Percentiles rank a stretch among this genome's conserved stretches.
phyloP scores from a whole-genome alignment of 2,329 filamentous ascomycete species.

The Alternaria gansuensis region DNA sequence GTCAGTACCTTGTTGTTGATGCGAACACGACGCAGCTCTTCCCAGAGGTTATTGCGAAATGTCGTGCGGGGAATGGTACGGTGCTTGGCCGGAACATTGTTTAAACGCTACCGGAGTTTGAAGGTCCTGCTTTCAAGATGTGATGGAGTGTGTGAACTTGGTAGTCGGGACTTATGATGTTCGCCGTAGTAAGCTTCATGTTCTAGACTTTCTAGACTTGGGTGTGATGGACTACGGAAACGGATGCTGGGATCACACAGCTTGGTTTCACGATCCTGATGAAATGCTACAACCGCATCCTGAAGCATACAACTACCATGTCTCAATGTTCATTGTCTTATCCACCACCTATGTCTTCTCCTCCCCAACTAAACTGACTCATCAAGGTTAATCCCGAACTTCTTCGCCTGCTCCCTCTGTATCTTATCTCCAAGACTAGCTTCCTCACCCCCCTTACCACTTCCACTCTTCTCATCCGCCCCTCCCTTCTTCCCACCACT shows the following conservation, averaged over 20 bases:
- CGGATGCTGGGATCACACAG: neutral
- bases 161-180: neutral
- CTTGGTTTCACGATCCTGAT: neutral
- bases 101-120: constrained; percentile 14
- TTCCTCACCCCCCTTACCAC: neutral
- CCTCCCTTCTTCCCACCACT: neutral
- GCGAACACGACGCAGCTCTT: constrained; percentile 31
- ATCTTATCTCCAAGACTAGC: constrained; percentile 13
- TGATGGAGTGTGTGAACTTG: neutral
- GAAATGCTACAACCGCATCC: neutral
- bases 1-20: constrained; percentile 32
- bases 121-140: constrained; percentile 12
- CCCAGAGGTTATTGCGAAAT: constrained; percentile 30
- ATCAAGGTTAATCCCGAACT: constrained; percentile 27
- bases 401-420: constrained; percentile 26
- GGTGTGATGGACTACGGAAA: rapidly evolving
- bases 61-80: constrained; percentile 18
- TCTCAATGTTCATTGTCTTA: neutral
- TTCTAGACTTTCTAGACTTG: neutral
- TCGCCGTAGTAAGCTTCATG: neutral
- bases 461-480: neutral
- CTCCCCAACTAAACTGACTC: neutral
- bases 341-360: neutral
- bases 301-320: neutral
- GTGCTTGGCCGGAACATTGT: constrained; percentile 3